Evolutionary conservation across 805 yeast species (phyloP).

Genomic region (Monosporozyma aquatica): DNA sequence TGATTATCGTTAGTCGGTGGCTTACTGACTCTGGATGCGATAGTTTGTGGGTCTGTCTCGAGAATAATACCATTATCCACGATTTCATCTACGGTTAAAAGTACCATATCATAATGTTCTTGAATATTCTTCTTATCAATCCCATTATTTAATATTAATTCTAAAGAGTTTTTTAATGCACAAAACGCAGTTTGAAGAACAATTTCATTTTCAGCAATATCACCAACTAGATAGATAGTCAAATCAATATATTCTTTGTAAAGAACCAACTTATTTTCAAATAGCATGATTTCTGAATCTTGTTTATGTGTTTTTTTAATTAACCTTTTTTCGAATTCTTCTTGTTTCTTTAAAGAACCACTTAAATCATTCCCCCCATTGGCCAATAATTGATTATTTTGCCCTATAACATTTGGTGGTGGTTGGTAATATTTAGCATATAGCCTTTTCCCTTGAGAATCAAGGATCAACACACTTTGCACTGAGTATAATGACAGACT

Average conservation of each 20-base stretch:
- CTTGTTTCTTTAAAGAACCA: conserved; percentile 48
- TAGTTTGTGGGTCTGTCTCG: conserved; percentile 79
- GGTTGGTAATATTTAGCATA: conserved; percentile 77
- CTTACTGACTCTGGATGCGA: conserved; percentile 85
- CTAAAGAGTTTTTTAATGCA: conserved; percentile 76
- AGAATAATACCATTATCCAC: conserved; percentile 88
- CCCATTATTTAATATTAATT: conserved; percentile 52
- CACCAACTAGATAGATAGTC: conserved; percentile 59
- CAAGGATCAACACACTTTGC: conserved; percentile 71
- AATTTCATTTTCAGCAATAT: conserved; percentile 75
- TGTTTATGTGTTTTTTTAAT: conserved; percentile 72
- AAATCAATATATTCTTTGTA: conserved; percentile 80
- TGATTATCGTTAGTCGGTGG: conserved; percentile 66
- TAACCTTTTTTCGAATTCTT: conserved; percentile 63
- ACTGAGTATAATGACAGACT: conserved; percentile 68
- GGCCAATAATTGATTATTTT: neutral
- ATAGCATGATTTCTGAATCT: conserved; percentile 69
- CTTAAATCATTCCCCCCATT: neutral
- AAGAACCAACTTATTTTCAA: conserved; percentile 71
- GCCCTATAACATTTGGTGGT: conserved; percentile 29
- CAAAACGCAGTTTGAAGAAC: conserved; percentile 64
- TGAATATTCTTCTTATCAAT: conserved; percentile 71
- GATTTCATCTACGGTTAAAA: conserved; percentile 83
- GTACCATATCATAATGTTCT: conserved; percentile 77
- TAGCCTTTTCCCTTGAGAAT: conserved; percentile 68